These are phyloP conservation scores for Scleroderma citrinum DNA, from an alignment of 768 basidiomycete species.

Conservation along the genomic window DNA sequence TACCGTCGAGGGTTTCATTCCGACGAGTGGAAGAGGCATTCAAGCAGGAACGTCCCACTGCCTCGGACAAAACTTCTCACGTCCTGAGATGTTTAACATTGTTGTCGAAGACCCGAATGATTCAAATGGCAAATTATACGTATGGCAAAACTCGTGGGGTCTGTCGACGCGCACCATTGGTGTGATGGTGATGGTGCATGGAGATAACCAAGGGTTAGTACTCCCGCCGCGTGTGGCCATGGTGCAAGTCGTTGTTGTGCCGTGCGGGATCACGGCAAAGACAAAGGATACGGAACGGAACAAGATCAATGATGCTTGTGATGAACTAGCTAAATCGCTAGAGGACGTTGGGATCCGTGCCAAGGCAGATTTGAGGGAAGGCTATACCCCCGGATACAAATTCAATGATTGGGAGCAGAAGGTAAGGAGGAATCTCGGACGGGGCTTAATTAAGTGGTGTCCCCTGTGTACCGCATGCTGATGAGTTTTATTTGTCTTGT, in stretches of 20 bases:
- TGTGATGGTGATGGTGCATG: slow-evolving; percentile 99
- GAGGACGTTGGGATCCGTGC: slow-evolving; percentile 72
- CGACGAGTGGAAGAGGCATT: slow-evolving; percentile 94
- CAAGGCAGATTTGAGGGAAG: slow-evolving; percentile 88
- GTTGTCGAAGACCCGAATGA: slow-evolving; percentile 91
- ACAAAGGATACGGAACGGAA: slow-evolving; percentile 60
- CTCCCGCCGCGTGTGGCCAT: slow-evolving; percentile 96
- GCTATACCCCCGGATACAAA: slow-evolving; percentile 97
- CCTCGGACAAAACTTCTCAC: slow-evolving; percentile 97
- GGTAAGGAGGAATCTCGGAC: too few species aligned
- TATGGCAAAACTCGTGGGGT: slow-evolving; percentile 99
- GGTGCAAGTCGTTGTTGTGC: slow-evolving; percentile 86
- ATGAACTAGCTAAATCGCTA: slow-evolving; percentile 68
- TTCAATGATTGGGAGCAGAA: slow-evolving; percentile 99
- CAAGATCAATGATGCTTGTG: slow-evolving; percentile 71
- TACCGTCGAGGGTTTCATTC: slow-evolving; percentile 96
- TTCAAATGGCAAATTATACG: slow-evolving; percentile 65
- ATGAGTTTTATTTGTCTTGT: neutral
- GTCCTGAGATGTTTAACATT: slow-evolving; percentile 96
- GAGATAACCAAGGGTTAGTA: slow-evolving; percentile 95
- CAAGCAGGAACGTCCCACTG: slow-evolving; percentile 98
- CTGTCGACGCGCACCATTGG: slow-evolving; percentile 93
- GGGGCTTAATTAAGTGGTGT: neutral
- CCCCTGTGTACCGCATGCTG: neutral
- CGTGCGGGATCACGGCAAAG: slow-evolving; percentile 91